Percentiles rank a stretch among this genome's conserved stretches.
Evolutionary conservation across 208 protist species (phyloP).

Genomic region (Naegleria lovaniensis): DNA sequence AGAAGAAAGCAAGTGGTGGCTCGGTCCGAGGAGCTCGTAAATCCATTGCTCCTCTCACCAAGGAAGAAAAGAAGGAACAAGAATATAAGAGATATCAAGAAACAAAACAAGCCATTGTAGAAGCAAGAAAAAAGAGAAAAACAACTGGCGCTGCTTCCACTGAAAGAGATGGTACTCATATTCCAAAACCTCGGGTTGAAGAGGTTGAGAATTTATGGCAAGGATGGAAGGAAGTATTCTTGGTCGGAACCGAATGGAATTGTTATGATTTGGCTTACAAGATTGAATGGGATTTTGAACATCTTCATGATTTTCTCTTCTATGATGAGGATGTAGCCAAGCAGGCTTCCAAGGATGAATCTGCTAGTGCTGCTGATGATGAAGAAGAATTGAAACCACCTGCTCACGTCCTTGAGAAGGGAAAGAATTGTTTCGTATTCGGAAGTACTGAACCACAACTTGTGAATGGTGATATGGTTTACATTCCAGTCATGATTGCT

Average conservation of each 20-base stretch:
- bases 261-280: constrained; percentile 36
- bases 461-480: constrained; percentile 12
- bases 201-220: constrained; percentile 33
- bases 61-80: neutral
- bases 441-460: constrained; percentile 28
- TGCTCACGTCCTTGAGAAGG: neutral
- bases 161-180: neutral
- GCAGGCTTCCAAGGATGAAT: neutral
- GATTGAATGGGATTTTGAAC: constrained; percentile 40
- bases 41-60: neutral
- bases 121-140: neutral
- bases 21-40: neutral
- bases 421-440: constrained; percentile 21
- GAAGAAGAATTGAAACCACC: neutral
- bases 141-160: no score
- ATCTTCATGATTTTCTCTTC: constrained; percentile 23
- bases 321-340: neutral
- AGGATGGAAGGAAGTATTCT: constrained; percentile 41
- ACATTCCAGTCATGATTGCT: constrained; percentile 34
- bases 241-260: constrained; percentile 41
- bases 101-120: neutral
- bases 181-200: neutral
- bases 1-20: neutral
- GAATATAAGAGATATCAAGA: neutral
- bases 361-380: neutral